phyloP scores from a whole-genome alignment of 2,329 filamentous ascomycete species.

The Hirsutella rhossiliensis region DNA sequence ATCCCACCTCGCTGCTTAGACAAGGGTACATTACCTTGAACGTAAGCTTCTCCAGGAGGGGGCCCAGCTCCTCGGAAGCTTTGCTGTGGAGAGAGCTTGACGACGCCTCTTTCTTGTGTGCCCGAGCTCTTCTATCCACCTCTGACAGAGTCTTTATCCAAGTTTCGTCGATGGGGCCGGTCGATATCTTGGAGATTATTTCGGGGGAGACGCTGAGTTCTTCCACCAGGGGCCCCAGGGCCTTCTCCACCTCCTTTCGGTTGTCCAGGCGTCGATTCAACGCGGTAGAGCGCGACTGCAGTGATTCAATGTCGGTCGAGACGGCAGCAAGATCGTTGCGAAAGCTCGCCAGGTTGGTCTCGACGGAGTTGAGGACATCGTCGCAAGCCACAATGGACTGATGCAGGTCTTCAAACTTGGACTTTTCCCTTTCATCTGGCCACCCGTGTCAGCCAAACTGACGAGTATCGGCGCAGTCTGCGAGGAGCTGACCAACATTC shows the following conservation, averaged over 20 bases:
- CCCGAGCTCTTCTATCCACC: slow-evolving; percentile 63
- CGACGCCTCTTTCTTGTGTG: slow-evolving; percentile 52
- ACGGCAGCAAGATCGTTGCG: slow-evolving; percentile 86
- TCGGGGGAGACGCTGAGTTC: slow-evolving; percentile 80
- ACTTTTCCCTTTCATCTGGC: slow-evolving; percentile 66
- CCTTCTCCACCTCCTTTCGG: slow-evolving; percentile 76
- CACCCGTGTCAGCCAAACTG: not conserved
- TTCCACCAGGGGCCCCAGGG: slow-evolving; percentile 79
- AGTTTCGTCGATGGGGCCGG: slow-evolving; percentile 78
- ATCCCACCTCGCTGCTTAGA: not conserved
- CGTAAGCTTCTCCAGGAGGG: slow-evolving; percentile 72
- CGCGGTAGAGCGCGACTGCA: slow-evolving; percentile 75
- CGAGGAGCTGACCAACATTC: slow-evolving; percentile 46
- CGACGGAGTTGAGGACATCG: slow-evolving; percentile 84
- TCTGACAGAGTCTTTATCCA: slow-evolving; percentile 80
- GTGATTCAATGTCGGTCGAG: slow-evolving; percentile 86
- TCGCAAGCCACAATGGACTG: slow-evolving; percentile 83
- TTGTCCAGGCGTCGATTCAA: slow-evolving; percentile 82
- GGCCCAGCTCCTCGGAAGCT: slow-evolving; percentile 71
- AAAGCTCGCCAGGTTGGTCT: slow-evolving; percentile 84
- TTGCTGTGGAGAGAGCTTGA: slow-evolving; percentile 54
- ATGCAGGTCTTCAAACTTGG: slow-evolving; percentile 83
- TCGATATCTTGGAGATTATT: slow-evolving; percentile 73
- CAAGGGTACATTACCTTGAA: slow-evolving; percentile 46
- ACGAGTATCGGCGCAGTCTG: not conserved